Base-by-base conservation (phyloP, 2,329 filamentous ascomycete genomes). In the Aspergillus cejpii region DNA sequence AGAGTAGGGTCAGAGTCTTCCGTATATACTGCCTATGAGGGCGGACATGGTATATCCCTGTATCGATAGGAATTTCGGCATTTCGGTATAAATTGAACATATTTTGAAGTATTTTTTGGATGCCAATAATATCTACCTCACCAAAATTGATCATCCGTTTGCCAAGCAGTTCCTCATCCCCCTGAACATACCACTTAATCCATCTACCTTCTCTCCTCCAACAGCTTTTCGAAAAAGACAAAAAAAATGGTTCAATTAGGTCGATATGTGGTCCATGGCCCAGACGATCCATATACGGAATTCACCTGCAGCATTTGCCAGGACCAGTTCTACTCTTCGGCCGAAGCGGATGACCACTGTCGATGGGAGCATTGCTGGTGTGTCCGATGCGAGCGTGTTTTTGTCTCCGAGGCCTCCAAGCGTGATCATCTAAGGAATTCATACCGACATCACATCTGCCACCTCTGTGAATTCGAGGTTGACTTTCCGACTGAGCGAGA, bases 1-100 rank as follows among this genome's bases (percentile, higher is more conserved):
- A 10, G 54, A 52, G 6, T 60, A 10, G 54, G 51, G 6, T 60
- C 57, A 5, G 47, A 53, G 24, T 50, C 49, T 29, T 59, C 57
- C 17, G 51, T 59, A 15, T 61, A 56, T 37, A 62, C 60, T 33
- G 60, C 59, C 2, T 46, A 47, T 6, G 58, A 61, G 28, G 47
- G 33, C 1, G 23, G 23, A 24, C 23, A 24, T 24, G 23, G 8
- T n/a, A n/a, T n/a, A n/a, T n/a, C n/a, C n/a, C n/a, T n/a, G n/a
- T n/a, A n/a, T n/a, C n/a, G n/a, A n/a, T n/a, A n/a, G n/a, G n/a
- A n/a, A n/a, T n/a, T n/a, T n/a, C n/a, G n/a, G n/a, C n/a, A n/a
- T n/a, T n/a, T n/a, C n/a, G n/a, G n/a, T n/a, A n/a, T n/a, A n/a
- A n/a, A n/a, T n/a, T n/a, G n/a, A n/a, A n/a, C n/a, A n/a, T n/a